A percentile compares a stretch with the other conserved stretches of the same genome.
Conservation (phyloP, 345 rosid species). For the Boechera retrofracta region DNA sequence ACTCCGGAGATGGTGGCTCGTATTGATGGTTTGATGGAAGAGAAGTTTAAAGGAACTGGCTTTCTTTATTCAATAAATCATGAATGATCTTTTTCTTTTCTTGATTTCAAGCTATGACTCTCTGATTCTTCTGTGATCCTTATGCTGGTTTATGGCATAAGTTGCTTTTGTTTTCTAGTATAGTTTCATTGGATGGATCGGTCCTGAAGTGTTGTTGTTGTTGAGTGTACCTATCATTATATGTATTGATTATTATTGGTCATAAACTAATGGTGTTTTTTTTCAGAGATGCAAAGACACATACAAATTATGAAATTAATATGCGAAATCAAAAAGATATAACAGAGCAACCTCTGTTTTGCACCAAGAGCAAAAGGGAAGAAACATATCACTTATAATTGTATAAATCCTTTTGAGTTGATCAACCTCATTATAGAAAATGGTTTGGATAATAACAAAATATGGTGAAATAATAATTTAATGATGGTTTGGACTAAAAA, state of each 20-base stretch:
- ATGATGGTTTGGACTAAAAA: not conserved
- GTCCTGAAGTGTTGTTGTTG: not conserved
- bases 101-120: conserved; percentile 7
- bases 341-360: conserved; percentile 35
- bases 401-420: not conserved
- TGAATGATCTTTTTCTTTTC: conserved; percentile 4
- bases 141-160: conserved; percentile 25
- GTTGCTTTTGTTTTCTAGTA: not conserved
- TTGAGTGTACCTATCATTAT: conserved; percentile 13
- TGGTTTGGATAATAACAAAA: not conserved
- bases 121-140: conserved; percentile 8
- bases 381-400: not conserved
- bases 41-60: conserved; percentile 42
- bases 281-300: not conserved
- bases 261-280: not conserved
- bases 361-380: not conserved
- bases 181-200: conserved; percentile 1
- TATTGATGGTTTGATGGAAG: conserved; percentile 37
- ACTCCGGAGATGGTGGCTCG: conserved; percentile 48
- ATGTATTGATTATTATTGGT: not conserved
- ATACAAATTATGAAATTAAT: not conserved
- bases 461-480: not conserved
- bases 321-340: conserved; percentile 5
- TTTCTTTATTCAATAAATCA: conserved; percentile 15
- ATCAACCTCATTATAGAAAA: not conserved